Conservation (phyloP, 352 stramenopile species). For the Phytophthora sansomeana region DNA sequence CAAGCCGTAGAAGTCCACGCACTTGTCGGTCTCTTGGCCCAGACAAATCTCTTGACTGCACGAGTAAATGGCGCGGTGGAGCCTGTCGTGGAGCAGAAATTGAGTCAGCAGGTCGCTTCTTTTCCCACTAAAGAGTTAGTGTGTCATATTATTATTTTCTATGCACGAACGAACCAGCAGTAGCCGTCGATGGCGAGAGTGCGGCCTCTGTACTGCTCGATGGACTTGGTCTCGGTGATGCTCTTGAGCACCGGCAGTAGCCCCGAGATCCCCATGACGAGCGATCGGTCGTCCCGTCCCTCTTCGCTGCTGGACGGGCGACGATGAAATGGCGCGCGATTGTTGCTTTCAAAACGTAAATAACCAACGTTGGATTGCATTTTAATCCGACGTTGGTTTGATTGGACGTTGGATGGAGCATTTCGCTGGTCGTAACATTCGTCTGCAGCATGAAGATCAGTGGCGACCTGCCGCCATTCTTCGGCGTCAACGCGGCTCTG, state of each 20-base stretch:
- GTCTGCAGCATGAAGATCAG: constrained; percentile 24
- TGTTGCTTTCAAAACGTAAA: constrained; percentile 26
- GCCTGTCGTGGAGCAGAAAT: too few species aligned
- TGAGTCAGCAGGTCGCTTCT: too few species aligned
- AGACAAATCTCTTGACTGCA: constrained; percentile 82
- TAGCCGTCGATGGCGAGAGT: constrained; percentile 86
- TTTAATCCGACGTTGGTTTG: constrained; percentile 3
- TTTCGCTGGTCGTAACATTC: constrained; percentile 12
- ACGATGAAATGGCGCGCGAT: constrained; percentile 48
- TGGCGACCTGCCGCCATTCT: constrained; percentile 40
- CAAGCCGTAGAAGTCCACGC: constrained; percentile 6
- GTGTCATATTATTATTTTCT: not conserved
- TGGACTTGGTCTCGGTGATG: constrained; percentile 67
- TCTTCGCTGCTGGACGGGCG: constrained; percentile 37
- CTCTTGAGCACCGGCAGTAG: constrained; percentile 79
- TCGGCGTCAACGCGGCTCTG: constrained; percentile 48
- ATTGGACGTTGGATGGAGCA: not conserved
- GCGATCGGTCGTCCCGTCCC: constrained; percentile 1
- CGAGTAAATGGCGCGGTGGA: constrained; percentile 80
- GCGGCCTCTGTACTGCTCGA: constrained; percentile 62
- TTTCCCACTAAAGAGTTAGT: too few species aligned
- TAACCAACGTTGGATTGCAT: constrained; percentile 16
- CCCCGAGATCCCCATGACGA: constrained; percentile 64
- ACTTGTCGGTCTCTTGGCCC: constrained; percentile 78
- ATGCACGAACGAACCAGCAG: constrained; percentile 63